Evolutionary conservation across 306 rosid species (phyloP), one percentile per base, ranked within the genome.

Genomic region (Cucurbita maxima): DNA sequence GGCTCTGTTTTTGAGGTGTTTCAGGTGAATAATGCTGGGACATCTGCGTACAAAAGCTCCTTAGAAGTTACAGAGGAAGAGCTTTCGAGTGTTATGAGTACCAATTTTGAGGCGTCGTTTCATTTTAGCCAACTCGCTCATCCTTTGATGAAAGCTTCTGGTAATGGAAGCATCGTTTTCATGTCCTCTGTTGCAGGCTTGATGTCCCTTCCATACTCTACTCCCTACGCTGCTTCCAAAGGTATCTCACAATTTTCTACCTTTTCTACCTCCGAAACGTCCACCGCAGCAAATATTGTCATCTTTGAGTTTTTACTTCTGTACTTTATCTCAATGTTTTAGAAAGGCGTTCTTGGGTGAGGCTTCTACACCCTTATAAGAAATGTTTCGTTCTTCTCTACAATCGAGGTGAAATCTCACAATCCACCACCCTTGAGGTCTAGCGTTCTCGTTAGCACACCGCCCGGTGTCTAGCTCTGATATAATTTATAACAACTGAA

Each of bases 151-250:
- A 86, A 86, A 53, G 85, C 87, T 52, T 86, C 87, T 44, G 78
- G 67, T 48, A 53, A 70, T 47, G 89, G 71, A 43, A 86, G 80
- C 51, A 79, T 81, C 64, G 84, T 86, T 1, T 86, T 86, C 74
- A 5, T 86, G 15, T 75, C 86, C 55, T 85, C 88, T 3, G 20
- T 80, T 5, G 75, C 88, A 10, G 88, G 84, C 43, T 18, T 74
- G 6, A 84, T 37, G 66, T 84, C 88, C 38, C 6, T 76, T 0
- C 89, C 92, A 37, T 44, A 1, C 0, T 19, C 54, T 66, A 20
- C 72, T 19, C 54, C 38, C 1, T 86, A 87, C 80, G 84, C 82
- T 10, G 87, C 90, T 37, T 80, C 92, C 48, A 92, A 87, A 84
- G 92, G 96, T 79, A 63, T 8, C 5, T 16, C 41, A 58, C 16